Percentiles rank a stretch among this genome's conserved stretches.
Conservation (phyloP, 768 basidiomycete genomes). For the Serpula lacrymans region DNA sequence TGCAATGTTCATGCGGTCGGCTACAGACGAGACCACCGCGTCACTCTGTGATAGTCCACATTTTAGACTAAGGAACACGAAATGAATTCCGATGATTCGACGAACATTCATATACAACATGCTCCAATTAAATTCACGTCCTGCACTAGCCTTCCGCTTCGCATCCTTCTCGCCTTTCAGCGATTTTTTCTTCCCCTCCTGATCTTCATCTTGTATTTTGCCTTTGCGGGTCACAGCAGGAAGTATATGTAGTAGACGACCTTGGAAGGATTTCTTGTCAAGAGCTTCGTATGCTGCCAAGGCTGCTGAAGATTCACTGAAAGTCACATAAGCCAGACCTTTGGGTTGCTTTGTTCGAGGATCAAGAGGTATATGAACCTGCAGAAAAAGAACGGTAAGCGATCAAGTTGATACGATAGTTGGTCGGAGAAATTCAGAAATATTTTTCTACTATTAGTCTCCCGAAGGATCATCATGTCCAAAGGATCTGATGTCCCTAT, state of each 20-base stretch:
- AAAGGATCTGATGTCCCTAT: constrained; percentile 59
- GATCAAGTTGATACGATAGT: neutral
- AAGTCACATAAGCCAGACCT: constrained; percentile 63
- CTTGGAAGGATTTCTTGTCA: constrained; percentile 86
- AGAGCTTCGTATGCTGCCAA: constrained; percentile 72
- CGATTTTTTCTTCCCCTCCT: constrained; percentile 40
- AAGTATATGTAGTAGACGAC: constrained; percentile 86
- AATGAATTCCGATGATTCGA: constrained; percentile 22
- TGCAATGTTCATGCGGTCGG: constrained; percentile 80
- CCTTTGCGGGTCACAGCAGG: constrained; percentile 72
- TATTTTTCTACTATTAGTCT: constrained; percentile 54
- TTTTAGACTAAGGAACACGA: constrained; percentile 16
- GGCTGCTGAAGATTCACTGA: constrained; percentile 42
- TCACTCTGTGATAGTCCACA: constrained; percentile 61
- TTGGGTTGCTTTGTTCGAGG: constrained; percentile 43
- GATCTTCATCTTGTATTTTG: constrained; percentile 39
- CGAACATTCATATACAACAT: constrained; percentile 97
- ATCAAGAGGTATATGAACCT: constrained; percentile 61
- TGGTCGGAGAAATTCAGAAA: constrained; percentile 31
- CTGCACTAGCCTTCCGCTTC: constrained; percentile 64
- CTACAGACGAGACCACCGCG: constrained; percentile 88
- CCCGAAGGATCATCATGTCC: constrained; percentile 42
- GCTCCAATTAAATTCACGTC: constrained; percentile 87
- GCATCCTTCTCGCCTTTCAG: constrained; percentile 58
- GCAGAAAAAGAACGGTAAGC: constrained; percentile 6